A percentile compares a stretch with the other conserved stretches of the same genome.
These are phyloP conservation scores for Podospora anserina DNA, from an alignment of 495 filamentous ascomycete genomes.

Conservation along the genomic window DNA sequence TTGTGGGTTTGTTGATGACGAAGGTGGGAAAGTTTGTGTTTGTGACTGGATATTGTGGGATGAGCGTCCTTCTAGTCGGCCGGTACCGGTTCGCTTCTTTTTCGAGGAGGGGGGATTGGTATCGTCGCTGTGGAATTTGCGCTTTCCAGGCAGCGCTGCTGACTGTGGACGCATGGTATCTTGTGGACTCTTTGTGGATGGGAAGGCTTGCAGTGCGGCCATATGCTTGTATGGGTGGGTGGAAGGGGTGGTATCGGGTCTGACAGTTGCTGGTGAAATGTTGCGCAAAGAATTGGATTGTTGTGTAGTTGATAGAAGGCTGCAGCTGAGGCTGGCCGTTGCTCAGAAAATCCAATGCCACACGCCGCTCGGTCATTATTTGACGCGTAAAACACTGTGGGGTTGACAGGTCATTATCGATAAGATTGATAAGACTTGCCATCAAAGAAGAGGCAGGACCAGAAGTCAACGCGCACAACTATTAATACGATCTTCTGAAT, in stretches of 20 bases:
- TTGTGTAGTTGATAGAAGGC: neutral
- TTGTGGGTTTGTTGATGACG: neutral
- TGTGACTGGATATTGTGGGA: neutral
- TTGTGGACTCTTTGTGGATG: conserved; percentile 7
- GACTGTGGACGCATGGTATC: neutral
- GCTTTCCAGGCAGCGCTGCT: conserved; percentile 13
- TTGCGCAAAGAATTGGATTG: neutral
- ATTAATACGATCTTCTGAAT: no score
- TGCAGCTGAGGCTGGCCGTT: neutral
- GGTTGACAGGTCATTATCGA: conserved; percentile 13
- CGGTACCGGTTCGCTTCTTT: conserved; percentile 20
- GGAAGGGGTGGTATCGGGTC: neutral
- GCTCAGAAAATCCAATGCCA: neutral
- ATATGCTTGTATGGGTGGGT: neutral
- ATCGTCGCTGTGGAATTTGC: conserved; percentile 24
- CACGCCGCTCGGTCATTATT: neutral
- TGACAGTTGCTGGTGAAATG: neutral
- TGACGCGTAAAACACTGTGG: conserved; percentile 11
- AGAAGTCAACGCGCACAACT: neutral
- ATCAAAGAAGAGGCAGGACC: conserved; percentile 1
- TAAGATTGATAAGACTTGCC: neutral
- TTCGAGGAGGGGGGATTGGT: conserved; percentile 15
- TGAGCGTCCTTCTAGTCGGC: neutral
- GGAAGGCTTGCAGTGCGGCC: neutral
- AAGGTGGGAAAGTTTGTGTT: neutral